phyloP scores from a whole-genome alignment of 345 rosid genomes.

The Salix caprea region DNA sequence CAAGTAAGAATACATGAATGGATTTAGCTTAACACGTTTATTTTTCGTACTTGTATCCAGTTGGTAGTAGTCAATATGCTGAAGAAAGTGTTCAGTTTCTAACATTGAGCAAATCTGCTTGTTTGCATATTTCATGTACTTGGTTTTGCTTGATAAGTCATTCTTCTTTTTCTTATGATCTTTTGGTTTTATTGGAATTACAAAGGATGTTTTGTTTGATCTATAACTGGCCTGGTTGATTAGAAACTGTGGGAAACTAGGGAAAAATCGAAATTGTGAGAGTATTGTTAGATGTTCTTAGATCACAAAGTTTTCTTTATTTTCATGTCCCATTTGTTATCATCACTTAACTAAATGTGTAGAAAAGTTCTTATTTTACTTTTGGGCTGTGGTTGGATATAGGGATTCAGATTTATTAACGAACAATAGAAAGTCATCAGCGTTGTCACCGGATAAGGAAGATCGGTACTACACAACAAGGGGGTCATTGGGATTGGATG shows the following conservation, averaged over 20 bases:
- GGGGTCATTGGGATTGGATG: slow-evolving; percentile 71
- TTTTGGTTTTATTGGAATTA: background rate
- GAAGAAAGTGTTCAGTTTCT: background rate
- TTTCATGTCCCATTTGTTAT: background rate
- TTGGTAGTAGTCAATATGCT: background rate
- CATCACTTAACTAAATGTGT: background rate
- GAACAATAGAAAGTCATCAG: slow-evolving; percentile 44
- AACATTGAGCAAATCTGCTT: background rate
- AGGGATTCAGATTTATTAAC: slow-evolving; percentile 48
- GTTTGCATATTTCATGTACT: background rate
- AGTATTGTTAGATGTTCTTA: background rate
- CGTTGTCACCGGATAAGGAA: slow-evolving; percentile 66
- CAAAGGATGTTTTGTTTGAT: background rate
- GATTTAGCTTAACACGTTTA: background rate
- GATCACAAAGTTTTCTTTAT: background rate
- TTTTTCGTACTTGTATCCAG: background rate
- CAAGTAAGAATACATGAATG: background rate
- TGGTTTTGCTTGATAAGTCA: background rate
- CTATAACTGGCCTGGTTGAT: background rate
- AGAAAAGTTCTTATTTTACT: background rate
- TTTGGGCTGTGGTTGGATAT: slow-evolving; percentile 6
- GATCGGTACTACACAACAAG: slow-evolving; percentile 75
- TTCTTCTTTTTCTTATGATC: background rate
- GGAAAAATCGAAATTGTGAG: background rate
- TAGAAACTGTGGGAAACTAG: background rate